Base-by-base conservation (phyloP, 352 stramenopile genomes). In the Phytophthora fragariae region DNA sequence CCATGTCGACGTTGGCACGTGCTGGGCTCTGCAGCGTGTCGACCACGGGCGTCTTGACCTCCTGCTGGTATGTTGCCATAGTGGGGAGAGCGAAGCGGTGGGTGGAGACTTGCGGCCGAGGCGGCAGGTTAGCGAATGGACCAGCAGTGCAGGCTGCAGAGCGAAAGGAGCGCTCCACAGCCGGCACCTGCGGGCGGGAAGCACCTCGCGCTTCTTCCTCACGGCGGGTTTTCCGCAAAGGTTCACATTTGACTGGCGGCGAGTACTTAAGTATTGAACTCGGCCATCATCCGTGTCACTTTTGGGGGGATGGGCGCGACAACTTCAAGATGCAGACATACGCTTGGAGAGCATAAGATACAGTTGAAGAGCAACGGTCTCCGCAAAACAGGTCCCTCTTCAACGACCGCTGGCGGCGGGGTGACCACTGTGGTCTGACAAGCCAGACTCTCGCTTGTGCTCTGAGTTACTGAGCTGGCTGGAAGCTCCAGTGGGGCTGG, bases 91-190 rank as follows among this genome's bases (percentile, higher is more conserved):
- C 27, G 37, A 44, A 17, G 1, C 10, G 37, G 10, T 12, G 15
- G 37, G 5, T 44, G 11, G 21, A 12, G 5, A 62, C 35, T 61
- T 76, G 66, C n/a, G 62, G 39, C 15, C 33, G n/a, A 77, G 41
- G 21, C 55, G 71, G 70, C 62, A 77, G 27, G 54, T 81, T 75
- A 49, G 44, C 62, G 62, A 81, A 76, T 81, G 73, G 44, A 11
- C 8, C 7, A 41, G 35, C 35, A 41, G 11, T 41, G 35, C 35
- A 41, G 35, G 11, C 19, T 21, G 19, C 17, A n/a, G 41, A 49
- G 41, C 14, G 41, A 49, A 44, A 9, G 3, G 37, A 46, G 4
- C 37, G 37, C 37, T 46, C 4, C 37, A 14, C 37, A 46, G 37
- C 37, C 37, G n/a, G 37, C 37, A 46, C 12, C 37, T 46, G 37